phyloP scores from a whole-genome alignment of 2,329 filamentous ascomycete species.

The Thielaviopsis cerberus region DNA sequence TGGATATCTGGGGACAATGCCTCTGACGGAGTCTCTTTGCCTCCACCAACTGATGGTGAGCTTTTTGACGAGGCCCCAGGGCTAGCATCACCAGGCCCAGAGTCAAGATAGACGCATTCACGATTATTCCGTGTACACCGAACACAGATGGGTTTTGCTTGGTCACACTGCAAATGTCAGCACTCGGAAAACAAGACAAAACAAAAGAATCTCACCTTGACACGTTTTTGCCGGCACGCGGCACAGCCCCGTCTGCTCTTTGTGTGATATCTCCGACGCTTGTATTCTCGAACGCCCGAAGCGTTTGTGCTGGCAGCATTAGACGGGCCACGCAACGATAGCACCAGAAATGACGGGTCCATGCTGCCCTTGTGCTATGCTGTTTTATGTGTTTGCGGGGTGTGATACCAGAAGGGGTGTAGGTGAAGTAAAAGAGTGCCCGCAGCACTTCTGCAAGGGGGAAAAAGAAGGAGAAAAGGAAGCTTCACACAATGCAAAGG shows the following conservation, averaged over 20 bases:
- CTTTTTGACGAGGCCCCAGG: neutral
- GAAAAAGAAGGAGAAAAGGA: neutral
- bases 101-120: slow-evolving; percentile 11
- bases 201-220: slow-evolving; percentile 14
- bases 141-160: slow-evolving; percentile 14
- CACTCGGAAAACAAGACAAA: neutral
- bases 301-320: neutral
- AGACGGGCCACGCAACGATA: slow-evolving; percentile 3
- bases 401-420: no score
- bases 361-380: neutral
- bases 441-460: neutral
- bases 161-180: slow-evolving; percentile 15
- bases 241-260: slow-evolving; percentile 13
- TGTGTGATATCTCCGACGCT: slow-evolving; percentile 10
- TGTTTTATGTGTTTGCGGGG: no score
- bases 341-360: slow-evolving; percentile 11
- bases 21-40: neutral
- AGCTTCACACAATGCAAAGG: no score
- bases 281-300: slow-evolving; percentile 9
- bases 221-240: slow-evolving; percentile 14
- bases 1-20: neutral
- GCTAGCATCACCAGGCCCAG: neutral
- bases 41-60: neutral
- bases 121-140: slow-evolving; percentile 14
- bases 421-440: neutral